Base-by-base conservation (phyloP, 306 rosid species). In the Lathyrus oleraceus region DNA sequence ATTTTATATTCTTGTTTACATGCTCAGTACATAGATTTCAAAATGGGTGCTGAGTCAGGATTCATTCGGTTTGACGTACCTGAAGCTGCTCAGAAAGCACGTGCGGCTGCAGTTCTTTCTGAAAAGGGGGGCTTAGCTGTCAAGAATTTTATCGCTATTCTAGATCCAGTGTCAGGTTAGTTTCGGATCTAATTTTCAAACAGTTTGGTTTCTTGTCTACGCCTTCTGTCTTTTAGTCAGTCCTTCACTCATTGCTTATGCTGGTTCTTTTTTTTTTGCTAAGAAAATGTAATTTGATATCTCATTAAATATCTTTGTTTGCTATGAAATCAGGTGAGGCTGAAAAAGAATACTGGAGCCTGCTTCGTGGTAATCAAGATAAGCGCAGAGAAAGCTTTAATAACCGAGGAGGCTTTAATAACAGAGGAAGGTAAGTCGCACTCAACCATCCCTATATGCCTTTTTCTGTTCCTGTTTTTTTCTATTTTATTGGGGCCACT, bases 21-120 rank as follows among this genome's bases (percentile, higher is more conserved):
- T 64, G 65, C 61, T 52, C 73, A 92, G 97, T 92, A 71, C 77
- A 65, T 92, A 48, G 97, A 92, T 81, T 92, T 87, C 76, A 79
- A 80, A 79, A 81, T 92, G n/a, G 97, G 97, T 67, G 97, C 15
- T 12, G 90, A 81, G 32, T 89, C 95, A 0, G 97, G 97, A 56
- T 83, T 79, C 59, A 80, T 92, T 76, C 85, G 96, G 62, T 92
- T 89, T 68, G 90, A 89, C 17, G 90, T 84, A 23, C 85, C 97
- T 42, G 96, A 87, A 80, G 92, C 89, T 45, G 86, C 95, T 70
- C 95, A 89, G 86, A 92, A 92, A 75, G 94, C 97, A 61, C 95
- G 97, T 52, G 90, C 96, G 7, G 88, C 95, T 73, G 92, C 89
- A 14, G 95, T 84, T 57, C 83, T 92, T 47, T 72, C 96, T 3